Evolutionary conservation across 805 yeast genomes (phyloP), one percentile per base, ranked within the genome.

Genomic region (Sporopachydermia quercuum): DNA sequence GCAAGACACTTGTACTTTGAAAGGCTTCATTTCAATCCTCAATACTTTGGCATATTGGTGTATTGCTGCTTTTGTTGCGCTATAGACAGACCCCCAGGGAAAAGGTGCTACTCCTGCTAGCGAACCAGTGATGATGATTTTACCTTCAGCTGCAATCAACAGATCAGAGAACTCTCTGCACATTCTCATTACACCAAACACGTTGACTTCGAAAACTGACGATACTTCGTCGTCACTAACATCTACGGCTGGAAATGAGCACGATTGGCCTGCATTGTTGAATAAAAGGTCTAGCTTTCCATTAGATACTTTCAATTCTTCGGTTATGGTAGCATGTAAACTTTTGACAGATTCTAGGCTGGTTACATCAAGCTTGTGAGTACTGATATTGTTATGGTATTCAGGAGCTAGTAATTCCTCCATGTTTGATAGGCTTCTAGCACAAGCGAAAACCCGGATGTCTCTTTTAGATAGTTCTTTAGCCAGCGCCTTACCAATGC

Each of bases 261-360:
- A 81, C 15, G 84, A 68, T 47, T 71, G 77, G 14, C 87, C 87
- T 1, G 93, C 93, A 54, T 81, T 82, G 55, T 82, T 81, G 59
- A 65, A 79, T 40, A 81, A 55, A 5, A 77, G 47, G 48, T 80
- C 84, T 41, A 79, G 53, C 38, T 65, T 62, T 1, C 68, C 70
- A 30, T 66, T 71, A 5, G 67, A 62, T 23, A 61, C 43, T 34
- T 67, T 62, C 18, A 17, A 30, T 5, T 47, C 40, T 2, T 49
- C 46, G 0, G 47, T 42, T n/a, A 78, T 61, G 17, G 58, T 57
- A 14, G 63, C 49, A 41, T 65, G 68, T 18, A 74, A 64, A 13
- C 58, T 46, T 4, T 47, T 16, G 35, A 78, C 71, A 19, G 74
- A 70, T 27, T 67, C 70, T 1, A 52, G 39, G 3, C 70, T 61